Evolutionary conservation across 495 filamentous ascomycete species (phyloP), one percentile per base, ranked within the genome.

Genomic region (Penicillium lividum): DNA sequence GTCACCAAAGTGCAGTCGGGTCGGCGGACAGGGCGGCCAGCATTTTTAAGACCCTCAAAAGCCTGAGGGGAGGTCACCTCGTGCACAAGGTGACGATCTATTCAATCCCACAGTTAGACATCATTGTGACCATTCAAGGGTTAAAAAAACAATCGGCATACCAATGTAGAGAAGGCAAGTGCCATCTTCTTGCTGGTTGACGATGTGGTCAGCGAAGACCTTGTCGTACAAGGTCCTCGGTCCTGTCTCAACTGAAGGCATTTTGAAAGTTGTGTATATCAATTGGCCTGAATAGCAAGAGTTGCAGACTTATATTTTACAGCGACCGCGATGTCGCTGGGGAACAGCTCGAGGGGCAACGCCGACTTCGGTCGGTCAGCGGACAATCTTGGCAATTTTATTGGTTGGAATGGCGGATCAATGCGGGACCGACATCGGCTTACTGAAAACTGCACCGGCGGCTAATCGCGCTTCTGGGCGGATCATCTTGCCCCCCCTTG

Each of bases 51-150:
- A 22, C 94, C 93, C 70, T 98, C 94, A 66, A 98, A 98, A 42
- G 94, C 94, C 90, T 98, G 94, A 46, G 94, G 94, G 54, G 93
- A 97, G 52, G 94, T 98, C 69, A 98, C 94, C 82, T 98, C 94
- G 69, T 98, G 94, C 54, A 97, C 91, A 38, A 98, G 83, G 81
- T 98, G 94, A 72, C 94, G 84, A 74, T 95, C 90, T 88, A 68
- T 63, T 47, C 16, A 13, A 31, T 4, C 11, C 30, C 25, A 16
- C 10, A 25, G 42, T 55, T 47, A 55, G 42, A 8, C 29, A 11
- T 7, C 16, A 22, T 11, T 15, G 27, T 16, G 4, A 40, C 38
- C 13, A 2, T 7, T n/a, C 38, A 40, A 40, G 15, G 11, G 38
- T 15, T 5, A 43, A 52, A 52, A 52, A 52, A 25, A 31, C 31